phyloP scores from a whole-genome alignment of 2,329 filamentous ascomycete genomes.

The Sclerotinia minor region DNA sequence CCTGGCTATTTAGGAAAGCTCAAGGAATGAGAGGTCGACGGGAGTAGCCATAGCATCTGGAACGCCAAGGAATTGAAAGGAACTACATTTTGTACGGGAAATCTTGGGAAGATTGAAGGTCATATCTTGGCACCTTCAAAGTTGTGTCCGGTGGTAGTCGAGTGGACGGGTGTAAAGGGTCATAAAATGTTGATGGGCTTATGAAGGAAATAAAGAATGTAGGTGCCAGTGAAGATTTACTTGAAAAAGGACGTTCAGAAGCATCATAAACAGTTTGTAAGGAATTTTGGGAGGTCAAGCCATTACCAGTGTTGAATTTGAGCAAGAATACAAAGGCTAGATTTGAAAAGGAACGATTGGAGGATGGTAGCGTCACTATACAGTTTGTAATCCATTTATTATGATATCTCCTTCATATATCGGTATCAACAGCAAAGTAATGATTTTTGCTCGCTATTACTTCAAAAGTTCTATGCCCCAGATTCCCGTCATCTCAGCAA shows the following conservation, averaged over 20 bases:
- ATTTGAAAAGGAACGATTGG: constrained; percentile 27
- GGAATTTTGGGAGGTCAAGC: constrained; percentile 23
- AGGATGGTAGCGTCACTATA: no score
- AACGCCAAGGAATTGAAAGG: constrained; percentile 1
- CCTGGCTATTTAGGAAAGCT: not conserved
- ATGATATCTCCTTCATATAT: not conserved
- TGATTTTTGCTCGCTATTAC: not conserved
- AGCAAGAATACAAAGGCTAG: constrained; percentile 22
- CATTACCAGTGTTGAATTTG: constrained; percentile 25
- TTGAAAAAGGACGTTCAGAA: constrained; percentile 15
- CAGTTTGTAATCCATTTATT: no score
- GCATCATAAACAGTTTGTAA: constrained; percentile 27
- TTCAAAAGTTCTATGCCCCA: no score
- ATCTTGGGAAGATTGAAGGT: constrained; percentile 16
- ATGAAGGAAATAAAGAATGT: constrained; percentile 26
- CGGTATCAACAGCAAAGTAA: not conserved
- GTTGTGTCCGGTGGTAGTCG: constrained; percentile 5
- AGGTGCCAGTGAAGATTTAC: constrained; percentile 21
- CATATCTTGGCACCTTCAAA: not conserved
- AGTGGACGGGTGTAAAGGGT: constrained; percentile 12
- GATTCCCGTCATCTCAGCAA: no score
- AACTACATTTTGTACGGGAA: not conserved
- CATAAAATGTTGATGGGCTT: not conserved
- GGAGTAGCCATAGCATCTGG: not conserved
- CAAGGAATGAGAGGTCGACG: constrained; percentile 2